Evolutionary conservation across 2,329 filamentous ascomycete species (phyloP).

Genomic region (Alternaria infectoria): DNA sequence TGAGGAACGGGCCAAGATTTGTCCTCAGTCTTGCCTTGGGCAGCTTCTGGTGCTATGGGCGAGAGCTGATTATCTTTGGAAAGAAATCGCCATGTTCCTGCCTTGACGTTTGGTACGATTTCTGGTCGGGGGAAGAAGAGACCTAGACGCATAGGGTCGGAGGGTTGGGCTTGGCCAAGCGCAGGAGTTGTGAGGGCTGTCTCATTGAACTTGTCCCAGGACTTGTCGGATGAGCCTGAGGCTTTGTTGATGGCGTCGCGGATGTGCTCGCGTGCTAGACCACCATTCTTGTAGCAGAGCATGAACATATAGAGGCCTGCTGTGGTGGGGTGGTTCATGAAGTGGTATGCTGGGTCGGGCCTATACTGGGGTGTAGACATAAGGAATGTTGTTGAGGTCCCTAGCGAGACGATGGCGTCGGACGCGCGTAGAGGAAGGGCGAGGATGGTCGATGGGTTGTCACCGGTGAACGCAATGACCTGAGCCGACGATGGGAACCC

Average conservation of each 20-base stretch:
- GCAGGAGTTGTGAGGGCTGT: constrained; percentile 71
- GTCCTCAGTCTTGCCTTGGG: constrained; percentile 44
- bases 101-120: constrained; percentile 88
- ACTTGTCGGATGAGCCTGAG: constrained; percentile 52
- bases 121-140: constrained; percentile 96
- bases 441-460: constrained; percentile 95
- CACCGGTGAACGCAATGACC: constrained; percentile 87
- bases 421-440: constrained; percentile 84
- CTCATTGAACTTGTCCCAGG: constrained; percentile 83
- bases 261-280: constrained; percentile 87
- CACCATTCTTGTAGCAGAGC: constrained; percentile 99
- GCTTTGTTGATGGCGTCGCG: constrained; percentile 76
- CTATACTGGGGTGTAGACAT: constrained; percentile 95
- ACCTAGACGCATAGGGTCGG: constrained; percentile 76
- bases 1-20: constrained; percentile 58
- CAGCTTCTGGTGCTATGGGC: constrained; percentile 52
- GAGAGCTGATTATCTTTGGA: constrained; percentile 59
- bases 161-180: constrained; percentile 63
- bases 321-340: constrained; percentile 97
- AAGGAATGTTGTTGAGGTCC: constrained; percentile 94
- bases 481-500: constrained; percentile 77
- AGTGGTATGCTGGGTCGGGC: constrained; percentile 90
- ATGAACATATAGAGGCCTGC: constrained; percentile 98
- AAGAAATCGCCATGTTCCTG: constrained; percentile 86
- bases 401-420: constrained; percentile 92